Evolutionary conservation across 2,329 filamentous ascomycete species (phyloP).

Genomic region (Colletotrichum viniferum): DNA sequence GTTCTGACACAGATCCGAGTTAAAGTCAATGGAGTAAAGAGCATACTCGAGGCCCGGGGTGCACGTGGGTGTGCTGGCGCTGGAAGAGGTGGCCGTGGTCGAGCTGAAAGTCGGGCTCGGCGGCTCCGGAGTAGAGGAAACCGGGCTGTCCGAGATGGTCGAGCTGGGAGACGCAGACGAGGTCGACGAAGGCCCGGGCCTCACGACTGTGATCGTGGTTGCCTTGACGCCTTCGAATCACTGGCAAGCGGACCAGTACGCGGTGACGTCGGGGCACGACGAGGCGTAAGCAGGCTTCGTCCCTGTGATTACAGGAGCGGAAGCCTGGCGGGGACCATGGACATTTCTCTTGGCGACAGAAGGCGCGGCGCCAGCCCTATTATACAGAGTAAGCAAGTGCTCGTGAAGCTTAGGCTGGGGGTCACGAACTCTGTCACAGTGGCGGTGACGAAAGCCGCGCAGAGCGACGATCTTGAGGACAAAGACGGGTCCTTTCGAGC

Average conservation of each 20-base stretch:
- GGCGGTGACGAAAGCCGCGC: slow-evolving; percentile 8
- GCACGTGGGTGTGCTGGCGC: neutral
- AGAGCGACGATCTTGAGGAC: neutral
- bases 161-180: neutral
- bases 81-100: neutral
- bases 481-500: neutral
- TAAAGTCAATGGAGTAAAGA: neutral
- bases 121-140: neutral
- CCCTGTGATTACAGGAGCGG: neutral
- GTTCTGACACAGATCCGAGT: neutral
- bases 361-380: neutral
- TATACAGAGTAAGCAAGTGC: neutral
- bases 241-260: slow-evolving; percentile 25
- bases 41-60: slow-evolving; percentile 17
- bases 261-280: slow-evolving; percentile 13
- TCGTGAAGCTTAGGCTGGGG: neutral
- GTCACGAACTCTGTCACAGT: neutral
- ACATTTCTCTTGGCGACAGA: neutral
- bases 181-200: neutral
- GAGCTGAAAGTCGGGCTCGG: neutral
- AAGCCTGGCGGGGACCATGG: neutral
- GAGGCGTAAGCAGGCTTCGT: slow-evolving; percentile 21
- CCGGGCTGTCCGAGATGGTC: neutral
- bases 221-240: slow-evolving; percentile 22
- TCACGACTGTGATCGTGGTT: slow-evolving; percentile 17